These are phyloP conservation scores for Xylaria sp. DNA, from an alignment of 2,329 filamentous ascomycete genomes.

Conservation along the genomic window DNA sequence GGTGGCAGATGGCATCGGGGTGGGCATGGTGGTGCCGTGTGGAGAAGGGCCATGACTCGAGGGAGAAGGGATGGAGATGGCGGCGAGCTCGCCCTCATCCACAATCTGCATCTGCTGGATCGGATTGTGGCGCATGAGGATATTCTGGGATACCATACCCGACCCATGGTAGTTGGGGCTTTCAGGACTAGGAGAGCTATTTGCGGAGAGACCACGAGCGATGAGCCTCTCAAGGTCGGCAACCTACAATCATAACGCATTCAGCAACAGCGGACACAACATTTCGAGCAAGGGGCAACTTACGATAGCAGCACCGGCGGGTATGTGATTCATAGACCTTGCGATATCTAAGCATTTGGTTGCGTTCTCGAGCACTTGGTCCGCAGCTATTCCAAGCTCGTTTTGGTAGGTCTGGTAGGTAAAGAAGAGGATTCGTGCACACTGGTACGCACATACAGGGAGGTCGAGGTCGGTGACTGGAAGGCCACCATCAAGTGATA, in stretches of 20 bases:
- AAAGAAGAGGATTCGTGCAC: constrained; percentile 55
- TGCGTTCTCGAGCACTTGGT: constrained; percentile 52
- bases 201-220: constrained; percentile 44
- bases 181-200: constrained; percentile 37
- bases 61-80: constrained; percentile 34
- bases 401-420: constrained; percentile 49
- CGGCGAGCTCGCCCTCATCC: constrained; percentile 36
- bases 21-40: constrained; percentile 29
- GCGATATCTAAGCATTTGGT: constrained; percentile 55
- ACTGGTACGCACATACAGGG: constrained; percentile 59
- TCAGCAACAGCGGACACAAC: constrained; percentile 12
- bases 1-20: constrained; percentile 27
- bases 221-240: constrained; percentile 57
- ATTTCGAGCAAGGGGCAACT: constrained; percentile 26
- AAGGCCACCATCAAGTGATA: constrained; percentile 52
- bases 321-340: constrained; percentile 53
- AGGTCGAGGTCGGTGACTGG: constrained; percentile 59
- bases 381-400: constrained; percentile 48
- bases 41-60: constrained; percentile 33
- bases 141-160: constrained; percentile 29
- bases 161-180: constrained; percentile 30
- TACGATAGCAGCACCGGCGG: constrained; percentile 53
- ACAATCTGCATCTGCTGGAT: constrained; percentile 37
- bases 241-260: constrained; percentile 33
- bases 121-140: constrained; percentile 31